A percentile compares a stretch with the other conserved stretches of the same genome.
Conservation (phyloP, 768 basidiomycete species). For the Tulasnella sp. region DNA sequence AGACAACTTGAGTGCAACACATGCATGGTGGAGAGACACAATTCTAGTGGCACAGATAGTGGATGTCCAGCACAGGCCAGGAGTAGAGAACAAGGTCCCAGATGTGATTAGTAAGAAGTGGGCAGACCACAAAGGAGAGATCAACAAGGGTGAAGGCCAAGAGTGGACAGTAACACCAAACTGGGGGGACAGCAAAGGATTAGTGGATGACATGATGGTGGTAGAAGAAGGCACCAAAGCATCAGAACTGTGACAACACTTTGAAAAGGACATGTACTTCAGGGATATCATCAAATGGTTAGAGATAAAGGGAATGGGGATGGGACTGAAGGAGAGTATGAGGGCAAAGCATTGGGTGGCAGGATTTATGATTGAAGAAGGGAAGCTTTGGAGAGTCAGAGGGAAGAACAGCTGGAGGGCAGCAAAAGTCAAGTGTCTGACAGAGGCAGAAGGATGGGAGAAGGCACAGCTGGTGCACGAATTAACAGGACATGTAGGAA, state of each 20-base stretch:
- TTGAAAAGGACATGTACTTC: conserved; percentile 16
- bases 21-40: conserved; percentile 31
- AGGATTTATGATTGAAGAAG: conserved; percentile 11
- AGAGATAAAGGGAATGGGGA: neutral
- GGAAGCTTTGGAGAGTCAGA: conserved; percentile 23
- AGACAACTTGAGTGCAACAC: conserved; percentile 25
- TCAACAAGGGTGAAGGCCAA: conserved; percentile 18
- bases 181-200: conserved; percentile 22
- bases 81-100: conserved; percentile 21
- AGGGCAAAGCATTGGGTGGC: neutral
- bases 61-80: conserved; percentile 22
- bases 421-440: neutral
- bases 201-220: no score
- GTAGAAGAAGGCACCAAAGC: no score
- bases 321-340: neutral
- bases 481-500: conserved; percentile 28
- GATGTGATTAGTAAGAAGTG: conserved; percentile 25
- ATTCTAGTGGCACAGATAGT: conserved; percentile 25
- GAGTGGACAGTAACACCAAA: conserved; percentile 25
- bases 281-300: conserved; percentile 17
- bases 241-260: neutral
- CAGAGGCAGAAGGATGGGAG: neutral
- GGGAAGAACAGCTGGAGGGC: neutral
- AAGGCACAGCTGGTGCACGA: conserved; percentile 11
- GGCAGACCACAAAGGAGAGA: neutral